A percentile compares a stretch with the other conserved stretches of the same genome.
Conservation (phyloP, 2,329 filamentous ascomycete genomes). For the Verticillium isaacii region DNA sequence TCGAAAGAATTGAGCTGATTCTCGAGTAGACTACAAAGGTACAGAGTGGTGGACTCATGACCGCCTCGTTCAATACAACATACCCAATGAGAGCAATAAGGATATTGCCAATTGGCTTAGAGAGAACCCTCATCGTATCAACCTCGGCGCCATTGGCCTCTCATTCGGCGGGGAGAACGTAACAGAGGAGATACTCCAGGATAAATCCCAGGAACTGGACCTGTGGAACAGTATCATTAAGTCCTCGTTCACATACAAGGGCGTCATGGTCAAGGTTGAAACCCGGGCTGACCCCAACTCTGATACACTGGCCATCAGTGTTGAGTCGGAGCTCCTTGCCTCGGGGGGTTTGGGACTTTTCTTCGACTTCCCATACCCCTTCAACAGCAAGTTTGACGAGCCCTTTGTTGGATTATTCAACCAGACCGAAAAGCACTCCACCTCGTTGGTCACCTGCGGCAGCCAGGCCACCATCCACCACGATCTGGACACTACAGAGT, state of each 20-base stretch:
- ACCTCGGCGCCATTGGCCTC: slow-evolving; percentile 42
- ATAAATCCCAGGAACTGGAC: slow-evolving; percentile 38
- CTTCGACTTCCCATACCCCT: slow-evolving; percentile 47
- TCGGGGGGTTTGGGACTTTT: slow-evolving; percentile 36
- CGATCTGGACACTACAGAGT: slow-evolving; percentile 35
- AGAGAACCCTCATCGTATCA: slow-evolving; percentile 46
- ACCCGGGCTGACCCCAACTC: slow-evolving; percentile 40
- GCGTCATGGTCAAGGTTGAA: slow-evolving; percentile 31
- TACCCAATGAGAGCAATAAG: slow-evolving; percentile 33
- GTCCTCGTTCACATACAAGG: slow-evolving; percentile 38
- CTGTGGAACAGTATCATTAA: slow-evolving; percentile 40
- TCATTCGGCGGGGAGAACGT: slow-evolving; percentile 33
- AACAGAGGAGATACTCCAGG: slow-evolving; percentile 31
- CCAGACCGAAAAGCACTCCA: slow-evolving; percentile 37
- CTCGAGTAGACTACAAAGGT: slow-evolving; percentile 28
- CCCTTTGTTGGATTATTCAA: slow-evolving; percentile 50
- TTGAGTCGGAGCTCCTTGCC: slow-evolving; percentile 35
- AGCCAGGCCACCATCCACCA: slow-evolving; percentile 35
- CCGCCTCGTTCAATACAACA: slow-evolving; percentile 34
- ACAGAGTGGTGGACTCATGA: slow-evolving; percentile 38
- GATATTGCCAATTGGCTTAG: slow-evolving; percentile 38
- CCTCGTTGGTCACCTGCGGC: slow-evolving; percentile 21
- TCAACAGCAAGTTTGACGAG: slow-evolving; percentile 46
- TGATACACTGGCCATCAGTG: slow-evolving; percentile 37
- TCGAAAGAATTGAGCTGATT: slow-evolving; percentile 3